Evolutionary conservation across 352 stramenopile genomes (phyloP).

Genomic region (Globisporangium heterothallicum): DNA sequence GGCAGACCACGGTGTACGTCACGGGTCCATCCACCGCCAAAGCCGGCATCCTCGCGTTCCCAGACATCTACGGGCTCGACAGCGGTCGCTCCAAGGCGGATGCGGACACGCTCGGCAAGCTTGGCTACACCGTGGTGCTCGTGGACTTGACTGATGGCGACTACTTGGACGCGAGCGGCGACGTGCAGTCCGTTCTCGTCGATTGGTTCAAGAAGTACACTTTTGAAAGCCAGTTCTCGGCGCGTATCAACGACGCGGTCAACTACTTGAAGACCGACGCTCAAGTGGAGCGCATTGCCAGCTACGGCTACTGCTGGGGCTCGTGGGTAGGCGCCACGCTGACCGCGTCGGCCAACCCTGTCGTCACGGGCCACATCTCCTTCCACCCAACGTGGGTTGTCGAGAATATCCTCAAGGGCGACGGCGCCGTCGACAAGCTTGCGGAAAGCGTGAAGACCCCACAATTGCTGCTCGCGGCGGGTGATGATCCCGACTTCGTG

Average conservation of each 20-base stretch:
- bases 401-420: constrained; percentile 72
- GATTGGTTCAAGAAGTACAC: constrained; percentile 72
- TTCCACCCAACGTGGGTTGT: constrained; percentile 79
- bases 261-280: constrained; percentile 64
- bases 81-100: constrained; percentile 78
- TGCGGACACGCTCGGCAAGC: constrained; percentile 61
- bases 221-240: constrained; percentile 39
- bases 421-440: constrained; percentile 63
- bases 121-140: constrained; percentile 71
- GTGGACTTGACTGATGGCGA: constrained; percentile 63
- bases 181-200: constrained; percentile 25
- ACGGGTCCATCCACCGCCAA: constrained; percentile 58
- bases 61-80: constrained; percentile 76
- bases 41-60: constrained; percentile 60
- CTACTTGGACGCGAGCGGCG: constrained; percentile 33
- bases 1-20: constrained; percentile 67
- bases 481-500: constrained; percentile 65
- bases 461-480: constrained; percentile 62
- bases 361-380: constrained; percentile 63
- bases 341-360: constrained; percentile 33
- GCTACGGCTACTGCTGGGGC: constrained; percentile 83
- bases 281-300: constrained; percentile 50
- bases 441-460: constrained; percentile 65
- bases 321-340: constrained; percentile 65
- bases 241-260: constrained; percentile 66